Base-by-base conservation (phyloP, 179 eudicot species). In the Silene noctiflora region DNA sequence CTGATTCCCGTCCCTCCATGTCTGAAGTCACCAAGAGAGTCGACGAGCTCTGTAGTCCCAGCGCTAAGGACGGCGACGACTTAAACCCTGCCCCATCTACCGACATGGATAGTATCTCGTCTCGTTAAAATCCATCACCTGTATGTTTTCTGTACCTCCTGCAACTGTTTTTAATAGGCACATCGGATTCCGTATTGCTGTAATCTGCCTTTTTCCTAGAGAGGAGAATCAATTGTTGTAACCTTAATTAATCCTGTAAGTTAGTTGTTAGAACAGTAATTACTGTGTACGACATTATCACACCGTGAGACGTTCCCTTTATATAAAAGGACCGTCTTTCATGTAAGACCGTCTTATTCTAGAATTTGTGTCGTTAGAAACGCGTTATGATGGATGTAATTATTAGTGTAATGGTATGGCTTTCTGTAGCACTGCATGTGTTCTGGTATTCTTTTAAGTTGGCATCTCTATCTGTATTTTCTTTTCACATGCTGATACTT, bases 1-100 rank as follows among this genome's bases (percentile, higher is more conserved):
- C 88, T 9, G 88, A 83, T 62, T 70, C 71, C 19, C 83, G 88
- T 4, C 88, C 88, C 25, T 76, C 83, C 5, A 85, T 85, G 84
- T 42, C 19, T 0, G 81, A 83, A 60, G 84, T 76, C 6, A 74
- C 79, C 11, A 56, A 24, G 0, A 58, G 81, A 29, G 69, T 85
- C 7, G 75, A 79, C 68, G 67, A 71, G 64, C 80, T 82, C 0
- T 82, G 80, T 60, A 68, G 58, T 11, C 44, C 81, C 17, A 71
- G 63, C 51, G 51, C 69, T 0, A 69, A 44, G 72, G 65, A 79
- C 5, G 59, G 20, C 13, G 33, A 25, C 3, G 76, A 56, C 69
- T 58, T 63, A 19, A 44, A 79, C 13, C 44, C 77, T 2, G 20
- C 51, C 5, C 60, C 72, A 19, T 55, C 55, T 0, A 11, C 53